These are phyloP conservation scores for Pseudogymnoascus sp. DNA, from an alignment of 2,329 filamentous ascomycete genomes.

Conservation along the genomic window DNA sequence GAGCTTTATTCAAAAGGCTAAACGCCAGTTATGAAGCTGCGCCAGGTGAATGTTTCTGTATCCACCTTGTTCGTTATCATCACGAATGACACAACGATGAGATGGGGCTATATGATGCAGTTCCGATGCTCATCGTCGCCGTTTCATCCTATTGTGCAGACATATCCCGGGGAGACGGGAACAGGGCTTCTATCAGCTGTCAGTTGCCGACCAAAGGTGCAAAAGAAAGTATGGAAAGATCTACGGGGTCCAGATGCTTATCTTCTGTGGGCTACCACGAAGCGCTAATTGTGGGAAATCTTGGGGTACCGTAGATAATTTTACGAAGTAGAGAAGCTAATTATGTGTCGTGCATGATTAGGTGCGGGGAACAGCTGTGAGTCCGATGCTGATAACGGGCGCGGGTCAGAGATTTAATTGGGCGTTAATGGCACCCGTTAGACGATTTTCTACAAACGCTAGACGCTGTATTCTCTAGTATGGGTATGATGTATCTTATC, in stretches of 20 bases:
- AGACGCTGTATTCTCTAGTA: background rate
- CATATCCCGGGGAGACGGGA: background rate
- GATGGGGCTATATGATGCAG: background rate
- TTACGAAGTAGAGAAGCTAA: constrained; percentile 6
- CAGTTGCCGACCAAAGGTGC: background rate
- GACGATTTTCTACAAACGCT: background rate
- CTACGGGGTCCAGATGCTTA: constrained; percentile 9
- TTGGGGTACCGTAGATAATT: constrained; percentile 3
- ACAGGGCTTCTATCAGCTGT: background rate
- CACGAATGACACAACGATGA: background rate
- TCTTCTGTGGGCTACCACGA: background rate
- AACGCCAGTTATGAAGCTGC: background rate
- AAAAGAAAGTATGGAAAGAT: constrained; percentile 5
- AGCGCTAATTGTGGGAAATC: background rate
- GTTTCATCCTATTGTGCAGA: constrained; percentile 1
- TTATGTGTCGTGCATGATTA: constrained; percentile 3
- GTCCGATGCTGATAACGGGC: background rate
- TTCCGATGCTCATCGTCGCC: background rate
- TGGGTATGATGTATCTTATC: background rate
- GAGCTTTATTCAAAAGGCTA: background rate
- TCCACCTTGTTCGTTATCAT: background rate
- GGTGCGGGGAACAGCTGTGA: background rate
- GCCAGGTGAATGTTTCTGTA: background rate
- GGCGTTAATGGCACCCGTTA: background rate
- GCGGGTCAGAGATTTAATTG: background rate